Conservation (phyloP, 2,329 filamentous ascomycete genomes). For the Scleromitrula shiraiana region DNA sequence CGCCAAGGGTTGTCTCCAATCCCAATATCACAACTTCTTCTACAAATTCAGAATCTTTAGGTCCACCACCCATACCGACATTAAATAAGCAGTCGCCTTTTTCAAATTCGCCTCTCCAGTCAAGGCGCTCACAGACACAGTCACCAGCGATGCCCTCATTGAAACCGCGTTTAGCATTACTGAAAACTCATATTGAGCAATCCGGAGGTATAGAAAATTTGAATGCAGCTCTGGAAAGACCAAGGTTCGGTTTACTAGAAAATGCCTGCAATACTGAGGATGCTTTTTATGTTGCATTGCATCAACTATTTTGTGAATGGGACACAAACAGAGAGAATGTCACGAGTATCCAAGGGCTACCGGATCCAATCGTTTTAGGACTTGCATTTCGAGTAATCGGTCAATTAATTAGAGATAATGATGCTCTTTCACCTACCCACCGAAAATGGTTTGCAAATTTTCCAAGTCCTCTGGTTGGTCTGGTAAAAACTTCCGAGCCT, state of each 20-base stretch:
- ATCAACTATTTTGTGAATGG: slow-evolving; percentile 58
- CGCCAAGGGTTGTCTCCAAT: neutral
- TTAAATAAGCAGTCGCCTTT: neutral
- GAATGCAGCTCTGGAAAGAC: slow-evolving; percentile 33
- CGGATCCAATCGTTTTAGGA: slow-evolving; percentile 16
- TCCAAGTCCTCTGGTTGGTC: slow-evolving; percentile 32
- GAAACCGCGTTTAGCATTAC: slow-evolving; percentile 16
- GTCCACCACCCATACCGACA: neutral
- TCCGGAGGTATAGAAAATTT: slow-evolving; percentile 20
- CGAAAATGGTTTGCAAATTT: slow-evolving; percentile 41
- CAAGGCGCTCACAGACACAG: slow-evolving; percentile 16
- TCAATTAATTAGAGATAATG: slow-evolving; percentile 39
- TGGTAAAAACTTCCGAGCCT: slow-evolving; percentile 26
- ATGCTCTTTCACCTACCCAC: slow-evolving; percentile 32
- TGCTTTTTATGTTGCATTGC: slow-evolving; percentile 54
- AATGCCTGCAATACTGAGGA: slow-evolving; percentile 51
- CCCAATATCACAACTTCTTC: neutral
- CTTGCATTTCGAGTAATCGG: slow-evolving; percentile 32
- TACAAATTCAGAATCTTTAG: neutral
- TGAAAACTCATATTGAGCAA: slow-evolving; percentile 22
- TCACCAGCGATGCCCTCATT: slow-evolving; percentile 17
- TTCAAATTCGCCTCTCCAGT: slow-evolving; percentile 9
- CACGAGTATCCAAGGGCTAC: slow-evolving; percentile 31
- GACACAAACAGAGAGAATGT: slow-evolving; percentile 24
- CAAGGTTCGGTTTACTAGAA: slow-evolving; percentile 45